Evolutionary conservation across 2,329 filamentous ascomycete genomes (phyloP), one percentile per base, ranked within the genome.

Genomic region (Diaporthe caulivora): DNA sequence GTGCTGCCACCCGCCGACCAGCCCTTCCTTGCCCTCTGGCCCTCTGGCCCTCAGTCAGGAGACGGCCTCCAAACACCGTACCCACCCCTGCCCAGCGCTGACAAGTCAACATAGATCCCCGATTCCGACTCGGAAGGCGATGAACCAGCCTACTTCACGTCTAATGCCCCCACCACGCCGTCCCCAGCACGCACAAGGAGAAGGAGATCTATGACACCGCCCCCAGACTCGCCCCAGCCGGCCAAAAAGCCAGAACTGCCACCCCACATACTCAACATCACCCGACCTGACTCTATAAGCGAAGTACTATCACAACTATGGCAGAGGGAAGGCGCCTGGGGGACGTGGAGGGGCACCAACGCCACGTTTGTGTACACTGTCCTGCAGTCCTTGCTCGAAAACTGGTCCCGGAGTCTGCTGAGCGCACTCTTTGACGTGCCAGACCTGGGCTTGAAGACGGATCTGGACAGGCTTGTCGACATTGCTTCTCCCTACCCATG

Each of bases 271-370:
- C 88, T 98, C 29, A 86, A 87, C 31, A 87, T 98, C 26, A 92
- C 92, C 76, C 92, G 92, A 74, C 87, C 94, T 15, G 93, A 96
- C 80, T 96, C 95, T 0, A 87, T 98, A 72, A 89, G 95, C 78
- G 95, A 98, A 77, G 94, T 97, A 3, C 90, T 99, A 74, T 92
- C 92, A 9, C 93, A 97, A 80, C 85, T 98, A 26, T 98, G 97
- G 94, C 89, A 92, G 62, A 96, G 93, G 77, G 96, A 97, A 81
- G 94, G 95, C 47, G 92, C 92, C 0, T 95, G 95, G 88, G 97
- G 97, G 6, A 92, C 98, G 7, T 99, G 96, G 95, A 98, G 98
- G 82, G 92, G 93, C 11, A 94, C 95, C 49, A 98, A 98, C 81
- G 91, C 94, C 18, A 97, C 95, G 1, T 99, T 98, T 80, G 87